Percentiles rank a stretch among this genome's conserved stretches.
Conservation (phyloP, 768 basidiomycete species). For the Phallus indusiatus region DNA sequence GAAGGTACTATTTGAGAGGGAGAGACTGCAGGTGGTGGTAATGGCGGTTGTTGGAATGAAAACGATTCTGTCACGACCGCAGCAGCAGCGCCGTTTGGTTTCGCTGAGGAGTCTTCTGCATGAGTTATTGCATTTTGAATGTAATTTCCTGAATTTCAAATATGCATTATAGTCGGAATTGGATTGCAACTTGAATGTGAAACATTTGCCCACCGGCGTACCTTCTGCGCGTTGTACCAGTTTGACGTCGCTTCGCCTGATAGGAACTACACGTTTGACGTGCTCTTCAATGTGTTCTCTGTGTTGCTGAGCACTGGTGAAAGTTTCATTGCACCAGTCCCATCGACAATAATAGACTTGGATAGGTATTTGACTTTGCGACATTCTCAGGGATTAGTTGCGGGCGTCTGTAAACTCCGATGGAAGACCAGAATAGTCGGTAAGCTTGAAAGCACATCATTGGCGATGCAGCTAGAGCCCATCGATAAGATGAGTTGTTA, state of each 20-base stretch:
- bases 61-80: constrained; percentile 2
- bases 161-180: neutral
- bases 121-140: neutral
- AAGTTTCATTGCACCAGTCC: constrained; percentile 6
- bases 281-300: constrained; percentile 4
- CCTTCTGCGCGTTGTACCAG: neutral
- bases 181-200: neutral
- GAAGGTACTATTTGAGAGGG: neutral
- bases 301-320: neutral
- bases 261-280: neutral
- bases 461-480: too few species aligned
- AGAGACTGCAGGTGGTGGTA: too few species aligned
- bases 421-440: too few species aligned
- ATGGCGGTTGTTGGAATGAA: neutral
- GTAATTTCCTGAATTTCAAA: neutral
- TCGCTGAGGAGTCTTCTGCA: neutral
- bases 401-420: too few species aligned
- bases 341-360: neutral
- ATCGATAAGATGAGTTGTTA: too few species aligned
- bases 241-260: constrained; percentile 1
- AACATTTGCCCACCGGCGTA: neutral
- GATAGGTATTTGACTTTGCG: too few species aligned
- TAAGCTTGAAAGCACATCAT: too few species aligned
- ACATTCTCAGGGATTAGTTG: too few species aligned
- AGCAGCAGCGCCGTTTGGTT: neutral